Base-by-base conservation (phyloP, 345 rosid genomes). In the Syzygium grande region DNA sequence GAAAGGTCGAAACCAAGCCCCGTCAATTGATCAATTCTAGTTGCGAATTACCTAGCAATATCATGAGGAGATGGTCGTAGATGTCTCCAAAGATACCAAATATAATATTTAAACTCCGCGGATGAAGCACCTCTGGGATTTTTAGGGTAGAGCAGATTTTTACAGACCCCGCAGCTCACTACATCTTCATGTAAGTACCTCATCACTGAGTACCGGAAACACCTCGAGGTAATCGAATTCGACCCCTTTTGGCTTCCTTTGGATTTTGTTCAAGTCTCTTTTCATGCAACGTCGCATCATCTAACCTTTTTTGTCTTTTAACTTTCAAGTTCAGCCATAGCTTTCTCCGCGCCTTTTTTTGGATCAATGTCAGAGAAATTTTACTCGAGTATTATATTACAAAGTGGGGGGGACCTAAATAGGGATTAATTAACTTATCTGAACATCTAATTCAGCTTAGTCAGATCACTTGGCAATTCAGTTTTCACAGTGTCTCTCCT, bases 121-220 rank as follows among this genome's bases (percentile, higher is more conserved):
- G 5, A 8, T 0, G 0, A 22, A 56, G 9, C 0, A 22, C 27
- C 27, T 55, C 27, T 3, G 0, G 41, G 41, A 38, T 38, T 38
- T 38, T 38, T 38, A 38, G 41, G 41, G 41, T 38, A 38, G 41
- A 38, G 41, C 3, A 38, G 41, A 38, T 38, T 38, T 38, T 38
- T 38, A 38, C 41, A 23, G n/a, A 9, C 3, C 3, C 61, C n/a
- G 23, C 61, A 56, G 6, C n/a, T 10, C 61, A 2, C 23, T 4
- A 56, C 61, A 56, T n/a, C n/a, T 56, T 23, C 61, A 23, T 23
- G 22, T 12, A 56, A 5, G 84, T 97, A 87, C 77, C 90, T 96
- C 90, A 94, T 97, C 61, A 94, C 98, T 56, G 99, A 97, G 93
- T 97, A 97, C 88, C 91, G 78, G 86, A 95, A 97, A 89, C 41